phyloP scores from a whole-genome alignment of 208 protist genomes.

The Acanthamoeba sp. region DNA sequence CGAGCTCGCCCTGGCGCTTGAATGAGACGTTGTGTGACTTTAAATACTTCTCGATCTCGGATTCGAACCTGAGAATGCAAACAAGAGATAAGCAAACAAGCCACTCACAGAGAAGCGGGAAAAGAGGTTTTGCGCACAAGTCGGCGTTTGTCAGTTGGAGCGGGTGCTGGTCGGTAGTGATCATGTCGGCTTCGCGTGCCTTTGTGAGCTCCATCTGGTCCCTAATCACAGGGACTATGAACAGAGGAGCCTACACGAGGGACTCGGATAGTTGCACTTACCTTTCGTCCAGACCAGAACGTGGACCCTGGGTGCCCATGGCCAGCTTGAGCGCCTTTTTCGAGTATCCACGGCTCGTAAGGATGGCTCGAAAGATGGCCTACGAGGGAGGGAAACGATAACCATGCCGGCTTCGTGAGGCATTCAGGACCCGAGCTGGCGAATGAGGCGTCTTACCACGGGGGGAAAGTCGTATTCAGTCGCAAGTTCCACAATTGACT shows the following conservation, averaged over 20 bases:
- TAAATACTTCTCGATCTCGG: background rate
- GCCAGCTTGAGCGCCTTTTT: background rate
- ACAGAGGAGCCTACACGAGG: background rate
- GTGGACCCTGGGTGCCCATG: background rate
- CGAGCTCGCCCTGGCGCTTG: background rate
- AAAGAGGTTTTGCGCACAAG: background rate
- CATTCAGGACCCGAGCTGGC: too few relatives aligned
- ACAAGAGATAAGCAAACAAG: too few relatives aligned
- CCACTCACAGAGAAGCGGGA: too few relatives aligned
- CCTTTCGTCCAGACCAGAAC: background rate
- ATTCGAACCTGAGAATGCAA: background rate
- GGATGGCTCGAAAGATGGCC: background rate
- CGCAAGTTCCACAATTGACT: background rate
- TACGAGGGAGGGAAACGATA: background rate
- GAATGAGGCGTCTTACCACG: background rate
- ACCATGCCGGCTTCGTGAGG: too few relatives aligned
- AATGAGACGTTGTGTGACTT: background rate
- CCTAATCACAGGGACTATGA: background rate
- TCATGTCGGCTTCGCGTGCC: background rate
- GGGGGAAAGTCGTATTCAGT: background rate
- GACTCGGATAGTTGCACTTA: background rate
- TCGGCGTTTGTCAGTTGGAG: background rate
- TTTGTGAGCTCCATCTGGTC: background rate
- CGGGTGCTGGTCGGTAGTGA: background rate
- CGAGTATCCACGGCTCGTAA: background rate